Evolutionary conservation across 768 basidiomycete genomes (phyloP), one percentile per base, ranked within the genome.

Genomic region (Termitomyces sp.): DNA sequence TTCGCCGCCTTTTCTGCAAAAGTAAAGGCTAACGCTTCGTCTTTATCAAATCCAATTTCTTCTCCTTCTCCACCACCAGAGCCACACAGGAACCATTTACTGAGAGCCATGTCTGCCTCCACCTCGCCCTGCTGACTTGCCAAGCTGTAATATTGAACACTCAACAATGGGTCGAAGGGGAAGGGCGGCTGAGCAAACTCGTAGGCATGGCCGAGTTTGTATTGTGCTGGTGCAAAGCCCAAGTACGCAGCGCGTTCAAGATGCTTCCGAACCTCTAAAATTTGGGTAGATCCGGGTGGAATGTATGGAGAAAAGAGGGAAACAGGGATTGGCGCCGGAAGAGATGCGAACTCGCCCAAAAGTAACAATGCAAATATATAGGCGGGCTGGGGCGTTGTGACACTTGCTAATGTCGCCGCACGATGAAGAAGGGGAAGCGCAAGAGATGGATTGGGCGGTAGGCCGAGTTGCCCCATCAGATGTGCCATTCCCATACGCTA

Each of bases 21-120:
- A 0, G 86, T 89, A 59, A 83, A 83, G 2, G 96, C 94, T 3
- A 98, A 78, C 1, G 67, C 72, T 66, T 97, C 94, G 67, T 95
- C 91, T 69, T 94, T 93, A 36, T 91, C 90, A 61, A 97, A 94
- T 13, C 70, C 73, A 3, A 70, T 75, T n/a, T 66, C 72, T 11
- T 75, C 74, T 9, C 56, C 55, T 20, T 60, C 46, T 3, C 25
- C 59, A 12, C 67, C 69, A 0, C 86, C 85, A 3, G 68, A 70
- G 1, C 95, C 95, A 65, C 94, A 95, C 46, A 98, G 73, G 76
- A 97, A 98, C 95, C 96, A 98, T 71, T 97, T 98, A 69, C 84
- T 87, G 50, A 98, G 79, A 2, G 94, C 95, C 94, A 98, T 95
- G 66, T 98, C 94, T 0, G 96, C 96, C 67, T 98, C 94, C 22